Conservation (phyloP, 2,329 filamentous ascomycete species). For the Geosmithia morbida region DNA sequence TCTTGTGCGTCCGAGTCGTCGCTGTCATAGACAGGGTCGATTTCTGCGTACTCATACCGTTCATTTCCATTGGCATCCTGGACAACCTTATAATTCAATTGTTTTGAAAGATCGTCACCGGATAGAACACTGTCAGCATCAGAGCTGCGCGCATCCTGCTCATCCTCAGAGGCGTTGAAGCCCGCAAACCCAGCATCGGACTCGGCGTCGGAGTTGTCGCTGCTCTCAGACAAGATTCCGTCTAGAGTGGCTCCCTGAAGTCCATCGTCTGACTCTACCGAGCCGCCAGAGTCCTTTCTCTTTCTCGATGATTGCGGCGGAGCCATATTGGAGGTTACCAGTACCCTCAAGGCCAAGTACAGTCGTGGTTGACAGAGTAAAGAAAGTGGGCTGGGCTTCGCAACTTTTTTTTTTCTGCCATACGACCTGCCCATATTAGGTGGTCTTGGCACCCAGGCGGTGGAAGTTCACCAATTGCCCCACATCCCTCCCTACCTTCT, state of each 20-base stretch:
- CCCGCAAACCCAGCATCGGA: slow-evolving; percentile 22
- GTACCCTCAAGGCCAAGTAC: background rate
- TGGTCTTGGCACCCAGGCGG: background rate
- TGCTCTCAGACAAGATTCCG: slow-evolving; percentile 36
- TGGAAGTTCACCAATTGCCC: background rate
- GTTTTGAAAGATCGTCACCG: slow-evolving; percentile 21
- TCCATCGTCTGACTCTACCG: slow-evolving; percentile 48
- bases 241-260: slow-evolving; percentile 36
- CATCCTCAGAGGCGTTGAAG: slow-evolving; percentile 14
- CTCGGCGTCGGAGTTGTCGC: slow-evolving; percentile 12
- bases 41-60: slow-evolving; percentile 85
- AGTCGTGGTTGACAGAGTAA: background rate
- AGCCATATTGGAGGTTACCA: background rate
- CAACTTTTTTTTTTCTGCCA: background rate
- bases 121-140: slow-evolving; percentile 11
- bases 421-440: background rate
- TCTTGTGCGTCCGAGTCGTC: slow-evolving; percentile 80
- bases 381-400: background rate
- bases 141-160: slow-evolving; percentile 1
- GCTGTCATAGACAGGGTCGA: slow-evolving; percentile 89
- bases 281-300: slow-evolving; percentile 46
- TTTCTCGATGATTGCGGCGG: slow-evolving; percentile 21
- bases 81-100: slow-evolving; percentile 37
- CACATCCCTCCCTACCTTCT: background rate
- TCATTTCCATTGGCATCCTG: slow-evolving; percentile 82